Base-by-base conservation (phyloP, 2,329 filamentous ascomycete genomes). In the Diaporthe vexans region DNA sequence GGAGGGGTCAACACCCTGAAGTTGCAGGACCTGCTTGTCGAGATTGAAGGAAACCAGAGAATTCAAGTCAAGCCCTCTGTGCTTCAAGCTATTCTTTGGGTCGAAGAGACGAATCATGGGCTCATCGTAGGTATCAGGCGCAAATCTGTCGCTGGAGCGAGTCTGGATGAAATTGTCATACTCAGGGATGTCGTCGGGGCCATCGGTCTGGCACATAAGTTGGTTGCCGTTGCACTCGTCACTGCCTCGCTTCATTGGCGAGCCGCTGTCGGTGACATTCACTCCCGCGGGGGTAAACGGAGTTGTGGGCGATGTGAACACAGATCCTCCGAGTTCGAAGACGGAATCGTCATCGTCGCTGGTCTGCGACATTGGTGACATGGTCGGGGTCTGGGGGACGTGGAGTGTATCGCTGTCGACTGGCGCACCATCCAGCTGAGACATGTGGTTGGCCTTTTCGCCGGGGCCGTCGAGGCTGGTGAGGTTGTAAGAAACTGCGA, bases 161-260 rank as follows among this genome's bases (percentile, higher is more conserved):
- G 9, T 52, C n/a, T 24, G 48, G 4, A 52, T 8, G n/a, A 11
- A 5, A 8, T 24, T 17, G 15, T 13, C 8, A 61, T 33, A 9
- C n/a, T 59, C 9, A 29, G 56, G 15, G 33, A 61, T 1, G 2
- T 29, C 56, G 17, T 24, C 43, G 17, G 7, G 10, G 19, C 57
- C 69, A 8, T 72, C 69, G 35, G 33, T 54, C 26, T 72, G 56
- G 19, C 29, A 54, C n/a, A 54, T 11, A 17, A 21, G 19, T n/a
- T 19, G 11, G 9, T n/a, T 33, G 29, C 29, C 40, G 33, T 13
- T 10, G 19, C 33, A 8, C 8, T 35, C 17, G 35, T 10, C 13
- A 4, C 3, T 24, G 48, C 21, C n/a, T 9, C 10, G 13, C 29
- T 43, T 29, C 17, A 40, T 7, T 7, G 57, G 57, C 10, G 57